These are phyloP conservation scores for Collybiopsis confluens DNA, from an alignment of 768 basidiomycete species.

Conservation along the genomic window DNA sequence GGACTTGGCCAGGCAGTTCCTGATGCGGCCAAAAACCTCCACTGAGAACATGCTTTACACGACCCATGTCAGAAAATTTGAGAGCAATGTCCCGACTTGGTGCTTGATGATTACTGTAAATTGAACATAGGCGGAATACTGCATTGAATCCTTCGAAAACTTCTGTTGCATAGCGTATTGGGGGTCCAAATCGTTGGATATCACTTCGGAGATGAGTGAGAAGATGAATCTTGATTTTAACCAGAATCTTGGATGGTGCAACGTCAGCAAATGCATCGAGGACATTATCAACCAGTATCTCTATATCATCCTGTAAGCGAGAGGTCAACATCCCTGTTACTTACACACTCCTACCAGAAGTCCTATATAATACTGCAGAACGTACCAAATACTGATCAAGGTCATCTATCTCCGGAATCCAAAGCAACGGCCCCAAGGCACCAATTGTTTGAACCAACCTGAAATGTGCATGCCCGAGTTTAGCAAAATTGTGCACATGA, in stretches of 20 bases:
- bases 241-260: slow-evolving; percentile 15
- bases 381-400: slow-evolving; percentile 19
- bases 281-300: slow-evolving; percentile 12
- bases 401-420: slow-evolving; percentile 23
- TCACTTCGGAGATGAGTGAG: slow-evolving; percentile 12
- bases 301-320: slow-evolving; percentile 2
- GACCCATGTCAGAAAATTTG: slow-evolving; percentile 20
- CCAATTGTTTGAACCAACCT: slow-evolving; percentile 19
- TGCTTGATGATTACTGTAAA: slow-evolving; percentile 24
- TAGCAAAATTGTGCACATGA: too few relatives aligned
- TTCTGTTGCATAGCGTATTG: slow-evolving; percentile 12
- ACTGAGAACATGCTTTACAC: slow-evolving; percentile 27
- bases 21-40: slow-evolving; percentile 25
- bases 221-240: slow-evolving; percentile 17
- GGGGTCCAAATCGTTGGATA: slow-evolving; percentile 11
- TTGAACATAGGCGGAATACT: slow-evolving; percentile 19
- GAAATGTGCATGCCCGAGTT: too few relatives aligned
- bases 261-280: slow-evolving; percentile 12
- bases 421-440: slow-evolving; percentile 19
- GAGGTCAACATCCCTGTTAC: background rate
- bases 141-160: slow-evolving; percentile 25
- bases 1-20: too few relatives aligned
- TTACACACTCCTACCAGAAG: too few relatives aligned
- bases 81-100: slow-evolving; percentile 23
- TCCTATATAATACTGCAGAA: background rate